A percentile compares a stretch with the other conserved stretches of the same genome.
Evolutionary conservation across 2,329 filamentous ascomycete species (phyloP).

Genomic region (Penicillium brevicompactum): DNA sequence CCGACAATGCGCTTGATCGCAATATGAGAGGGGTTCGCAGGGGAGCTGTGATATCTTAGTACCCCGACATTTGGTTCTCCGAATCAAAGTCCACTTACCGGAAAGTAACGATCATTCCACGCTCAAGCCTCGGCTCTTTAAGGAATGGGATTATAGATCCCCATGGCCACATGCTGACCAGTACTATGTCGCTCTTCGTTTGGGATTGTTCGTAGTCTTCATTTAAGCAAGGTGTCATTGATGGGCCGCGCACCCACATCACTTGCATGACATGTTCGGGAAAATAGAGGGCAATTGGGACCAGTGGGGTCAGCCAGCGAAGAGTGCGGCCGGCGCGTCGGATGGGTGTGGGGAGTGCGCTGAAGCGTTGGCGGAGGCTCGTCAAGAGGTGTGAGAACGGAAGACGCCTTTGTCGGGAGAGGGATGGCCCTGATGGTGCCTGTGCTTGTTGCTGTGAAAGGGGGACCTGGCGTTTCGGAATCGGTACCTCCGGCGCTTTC

Average conservation of each 20-base stretch:
- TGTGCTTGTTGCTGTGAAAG: background rate
- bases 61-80: background rate
- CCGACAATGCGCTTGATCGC: constrained; percentile 83
- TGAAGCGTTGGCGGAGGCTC: constrained; percentile 30
- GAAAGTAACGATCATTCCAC: constrained; percentile 76
- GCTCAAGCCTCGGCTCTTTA: constrained; percentile 58
- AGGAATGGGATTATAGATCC: constrained; percentile 56
- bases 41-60: constrained; percentile 57
- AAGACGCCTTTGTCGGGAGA: constrained; percentile 4
- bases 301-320: constrained; percentile 33
- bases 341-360: constrained; percentile 30
- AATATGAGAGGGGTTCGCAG: constrained; percentile 67
- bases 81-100: constrained; percentile 26
- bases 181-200: constrained; percentile 43
- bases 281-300: constrained; percentile 44
- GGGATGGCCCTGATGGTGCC: constrained; percentile 1
- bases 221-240: constrained; percentile 80
- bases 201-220: constrained; percentile 57
- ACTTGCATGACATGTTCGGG: constrained; percentile 44
- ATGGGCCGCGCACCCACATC: constrained; percentile 52
- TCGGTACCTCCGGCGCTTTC: background rate
- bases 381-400: constrained; percentile 24
- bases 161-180: constrained; percentile 45
- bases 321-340: constrained; percentile 29
- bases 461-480: background rate